Evolutionary conservation across 1,139 yeast genomes (phyloP).

Genomic region (Candida freyschussii): DNA sequence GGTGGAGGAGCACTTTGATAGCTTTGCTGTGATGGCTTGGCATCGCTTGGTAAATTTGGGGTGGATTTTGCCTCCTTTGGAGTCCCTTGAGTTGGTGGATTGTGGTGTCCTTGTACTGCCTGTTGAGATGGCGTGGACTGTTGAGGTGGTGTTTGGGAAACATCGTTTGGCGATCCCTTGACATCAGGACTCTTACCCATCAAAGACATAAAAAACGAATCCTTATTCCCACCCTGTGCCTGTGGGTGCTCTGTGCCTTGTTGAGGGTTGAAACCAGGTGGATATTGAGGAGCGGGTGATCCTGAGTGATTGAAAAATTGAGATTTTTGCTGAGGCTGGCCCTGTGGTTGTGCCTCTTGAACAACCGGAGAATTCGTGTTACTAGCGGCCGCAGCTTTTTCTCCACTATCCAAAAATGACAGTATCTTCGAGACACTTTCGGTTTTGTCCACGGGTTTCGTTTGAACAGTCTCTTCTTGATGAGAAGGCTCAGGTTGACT

Average conservation of each 20-base stretch:
- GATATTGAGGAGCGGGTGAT: slow-evolving; percentile 12
- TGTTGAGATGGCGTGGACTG: slow-evolving; percentile 15
- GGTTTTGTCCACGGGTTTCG: slow-evolving; percentile 3
- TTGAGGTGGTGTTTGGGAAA: slow-evolving; percentile 22
- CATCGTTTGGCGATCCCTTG: slow-evolving; percentile 8
- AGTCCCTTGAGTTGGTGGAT: too few relatives aligned
- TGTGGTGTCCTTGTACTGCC: too few relatives aligned
- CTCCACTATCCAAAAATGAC: slow-evolving; percentile 20
- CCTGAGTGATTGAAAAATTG: slow-evolving; percentile 14
- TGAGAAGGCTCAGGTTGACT: slow-evolving; percentile 17
- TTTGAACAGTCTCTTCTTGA: slow-evolving; percentile 6
- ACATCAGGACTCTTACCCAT: slow-evolving; percentile 33
- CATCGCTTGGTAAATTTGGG: too few relatives aligned
- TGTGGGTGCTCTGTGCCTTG: slow-evolving; percentile 1
- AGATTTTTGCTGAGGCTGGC: slow-evolving; percentile 10
- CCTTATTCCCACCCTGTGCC: slow-evolving; percentile 30
- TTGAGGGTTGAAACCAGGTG: slow-evolving; percentile 17
- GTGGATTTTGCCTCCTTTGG: too few relatives aligned
- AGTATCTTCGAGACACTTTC: slow-evolving; percentile 23
- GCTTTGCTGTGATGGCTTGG: too few relatives aligned
- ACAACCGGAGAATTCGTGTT: slow-evolving; percentile 1
- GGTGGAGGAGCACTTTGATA: too few relatives aligned
- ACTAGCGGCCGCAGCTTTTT: slow-evolving; percentile 9
- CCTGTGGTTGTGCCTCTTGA: slow-evolving; percentile 9
- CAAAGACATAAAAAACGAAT: slow-evolving; percentile 51